These are phyloP conservation scores for Ascochyta pisi DNA, from an alignment of 2,329 filamentous ascomycete genomes.

Conservation along the genomic window DNA sequence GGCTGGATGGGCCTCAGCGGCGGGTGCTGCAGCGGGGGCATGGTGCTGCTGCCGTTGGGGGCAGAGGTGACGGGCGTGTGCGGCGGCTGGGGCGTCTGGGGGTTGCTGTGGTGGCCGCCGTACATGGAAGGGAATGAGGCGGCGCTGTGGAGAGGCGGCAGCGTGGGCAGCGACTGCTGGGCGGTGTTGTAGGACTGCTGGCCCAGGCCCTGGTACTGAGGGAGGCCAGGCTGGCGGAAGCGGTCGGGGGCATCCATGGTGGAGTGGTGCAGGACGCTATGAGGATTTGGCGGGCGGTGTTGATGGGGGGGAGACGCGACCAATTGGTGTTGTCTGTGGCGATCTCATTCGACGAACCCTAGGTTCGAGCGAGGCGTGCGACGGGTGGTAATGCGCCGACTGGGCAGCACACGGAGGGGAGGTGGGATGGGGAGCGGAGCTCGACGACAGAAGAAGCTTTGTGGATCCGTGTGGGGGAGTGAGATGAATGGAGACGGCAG, in stretches of 20 bases:
- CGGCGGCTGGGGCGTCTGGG: constrained; percentile 48
- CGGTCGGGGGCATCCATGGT: constrained; percentile 47
- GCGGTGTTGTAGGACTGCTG: constrained; percentile 41
- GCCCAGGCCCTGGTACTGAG: constrained; percentile 42
- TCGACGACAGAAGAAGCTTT: constrained; percentile 40
- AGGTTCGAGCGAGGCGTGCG: constrained; percentile 32
- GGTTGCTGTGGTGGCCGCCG: constrained; percentile 45
- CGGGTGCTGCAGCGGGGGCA: constrained; percentile 48
- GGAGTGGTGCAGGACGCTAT: constrained; percentile 12
- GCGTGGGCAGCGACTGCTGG: constrained; percentile 42
- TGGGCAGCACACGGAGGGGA: constrained; percentile 34
- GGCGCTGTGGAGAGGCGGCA: constrained; percentile 46
- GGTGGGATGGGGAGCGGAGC: constrained; percentile 36
- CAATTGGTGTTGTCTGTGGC: constrained; percentile 37
- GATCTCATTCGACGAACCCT: constrained; percentile 43
- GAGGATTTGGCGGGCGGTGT: constrained; percentile 12
- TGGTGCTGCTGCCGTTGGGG: constrained; percentile 38
- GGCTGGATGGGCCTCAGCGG: constrained; percentile 48
- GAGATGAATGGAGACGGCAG: constrained; percentile 26
- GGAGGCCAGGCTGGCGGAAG: constrained; percentile 45
- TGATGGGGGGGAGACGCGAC: constrained; percentile 39
- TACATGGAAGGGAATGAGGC: constrained; percentile 43
- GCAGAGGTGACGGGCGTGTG: constrained; percentile 46
- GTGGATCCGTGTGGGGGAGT: constrained; percentile 47
- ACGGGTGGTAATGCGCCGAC: constrained; percentile 34